phyloP scores from a whole-genome alignment of 139 green algal species.

The Coccomyxa sp. region DNA sequence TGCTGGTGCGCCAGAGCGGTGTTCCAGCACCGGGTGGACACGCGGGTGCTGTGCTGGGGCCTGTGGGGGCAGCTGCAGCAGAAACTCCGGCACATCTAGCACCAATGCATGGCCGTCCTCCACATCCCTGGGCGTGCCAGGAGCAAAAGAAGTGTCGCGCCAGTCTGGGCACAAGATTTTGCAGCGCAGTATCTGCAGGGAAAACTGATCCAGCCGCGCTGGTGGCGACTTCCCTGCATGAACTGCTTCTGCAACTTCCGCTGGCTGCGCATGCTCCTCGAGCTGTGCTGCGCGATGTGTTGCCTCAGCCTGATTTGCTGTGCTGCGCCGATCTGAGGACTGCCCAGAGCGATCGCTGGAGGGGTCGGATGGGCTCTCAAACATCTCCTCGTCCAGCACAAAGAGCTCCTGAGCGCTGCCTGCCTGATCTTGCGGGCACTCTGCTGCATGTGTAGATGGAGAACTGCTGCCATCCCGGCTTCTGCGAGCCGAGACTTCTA shows the following conservation, averaged over 20 bases:
- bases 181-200: slow-evolving; percentile 18
- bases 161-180: slow-evolving; percentile 6
- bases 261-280: background rate
- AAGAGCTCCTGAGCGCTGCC: background rate
- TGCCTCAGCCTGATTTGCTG: background rate
- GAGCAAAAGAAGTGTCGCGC: background rate
- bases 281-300: background rate
- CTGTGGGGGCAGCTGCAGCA: slow-evolving; percentile 28
- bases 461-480: background rate
- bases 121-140: slow-evolving; percentile 1
- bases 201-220: slow-evolving; percentile 8
- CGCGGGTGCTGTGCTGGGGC: slow-evolving; percentile 8
- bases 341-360: background rate
- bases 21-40: slow-evolving; percentile 7
- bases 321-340: too few relatives aligned
- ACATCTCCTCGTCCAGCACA: background rate
- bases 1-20: background rate
- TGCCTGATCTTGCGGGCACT: background rate
- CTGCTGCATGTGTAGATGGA: background rate
- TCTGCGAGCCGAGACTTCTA: background rate
- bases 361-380: background rate
- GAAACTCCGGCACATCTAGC: slow-evolving; percentile 31
- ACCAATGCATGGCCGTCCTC: slow-evolving; percentile 14
- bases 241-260: background rate
- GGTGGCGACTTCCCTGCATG: background rate